Conservation (phyloP, 768 basidiomycete genomes). For the Pisolithus tinctorius region DNA sequence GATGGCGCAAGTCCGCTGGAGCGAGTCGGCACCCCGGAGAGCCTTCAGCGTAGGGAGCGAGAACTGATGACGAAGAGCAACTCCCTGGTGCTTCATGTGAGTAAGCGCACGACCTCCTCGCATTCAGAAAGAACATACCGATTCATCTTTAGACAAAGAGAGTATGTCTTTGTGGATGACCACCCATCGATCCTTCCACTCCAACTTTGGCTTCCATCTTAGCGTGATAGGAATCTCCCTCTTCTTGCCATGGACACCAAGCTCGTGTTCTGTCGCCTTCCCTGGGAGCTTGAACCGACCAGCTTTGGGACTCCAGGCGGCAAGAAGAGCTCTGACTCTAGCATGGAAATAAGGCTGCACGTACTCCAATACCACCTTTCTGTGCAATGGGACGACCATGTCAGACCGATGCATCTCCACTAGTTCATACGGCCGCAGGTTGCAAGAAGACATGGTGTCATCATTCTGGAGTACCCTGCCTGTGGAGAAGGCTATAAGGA, state of each 20-base stretch:
- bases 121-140: slow-evolving; percentile 33
- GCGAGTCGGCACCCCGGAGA: slow-evolving; percentile 39
- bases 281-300: slow-evolving; percentile 22
- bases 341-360: slow-evolving; percentile 55
- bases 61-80: slow-evolving; percentile 31
- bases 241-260: neutral
- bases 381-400: slow-evolving; percentile 37
- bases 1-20: slow-evolving; percentile 25
- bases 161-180: slow-evolving; percentile 53
- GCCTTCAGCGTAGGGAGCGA: slow-evolving; percentile 35
- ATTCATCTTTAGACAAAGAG: slow-evolving; percentile 45
- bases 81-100: slow-evolving; percentile 26
- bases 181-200: slow-evolving; percentile 61
- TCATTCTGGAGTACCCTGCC: slow-evolving; percentile 69
- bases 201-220: slow-evolving; percentile 33
- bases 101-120: neutral
- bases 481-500: slow-evolving; percentile 59
- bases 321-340: slow-evolving; percentile 44
- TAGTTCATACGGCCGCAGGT: slow-evolving; percentile 55
- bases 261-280: slow-evolving; percentile 4
- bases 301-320: slow-evolving; percentile 28
- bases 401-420: slow-evolving; percentile 57
- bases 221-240: slow-evolving; percentile 10
- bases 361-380: slow-evolving; percentile 36
- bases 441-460: slow-evolving; percentile 49